Evolutionary conservation across 441 rosid genomes (phyloP).

Genomic region (Adansonia rubrostipa): DNA sequence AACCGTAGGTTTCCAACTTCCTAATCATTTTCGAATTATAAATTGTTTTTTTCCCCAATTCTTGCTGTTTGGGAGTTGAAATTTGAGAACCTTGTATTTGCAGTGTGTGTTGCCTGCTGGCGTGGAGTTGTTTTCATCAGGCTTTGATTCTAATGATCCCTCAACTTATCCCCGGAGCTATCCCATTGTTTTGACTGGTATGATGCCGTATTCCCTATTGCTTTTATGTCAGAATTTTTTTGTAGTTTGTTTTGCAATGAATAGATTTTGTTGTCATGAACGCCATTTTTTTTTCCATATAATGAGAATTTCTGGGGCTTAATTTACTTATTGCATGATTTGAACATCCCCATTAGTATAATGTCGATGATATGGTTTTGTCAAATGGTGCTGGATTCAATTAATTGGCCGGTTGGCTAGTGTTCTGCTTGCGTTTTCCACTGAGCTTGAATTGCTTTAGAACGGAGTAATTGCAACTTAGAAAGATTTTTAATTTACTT

Average conservation of each 20-base stretch:
- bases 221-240: not conserved
- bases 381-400: constrained; percentile 2
- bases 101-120: constrained; percentile 99
- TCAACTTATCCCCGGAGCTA: constrained; percentile 81
- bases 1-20: constrained; percentile 47
- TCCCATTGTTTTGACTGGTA: constrained; percentile 96
- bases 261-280: constrained; percentile 6
- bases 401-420: not conserved
- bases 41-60: constrained; percentile 13
- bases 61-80: constrained; percentile 15
- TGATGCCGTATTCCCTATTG: not conserved
- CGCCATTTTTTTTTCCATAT: not conserved
- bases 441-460: constrained; percentile 7
- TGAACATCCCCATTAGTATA: constrained; percentile 11
- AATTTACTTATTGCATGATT: constrained; percentile 8
- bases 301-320: not conserved
- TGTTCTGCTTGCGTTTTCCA: not conserved
- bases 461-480: not conserved
- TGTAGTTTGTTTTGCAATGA: constrained; percentile 10
- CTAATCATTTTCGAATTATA: not conserved
- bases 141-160: constrained; percentile 64
- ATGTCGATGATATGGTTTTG: not conserved
- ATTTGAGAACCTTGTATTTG: constrained; percentile 24
- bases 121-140: constrained; percentile 70
- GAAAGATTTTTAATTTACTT: not conserved